Base-by-base conservation (phyloP, 768 basidiomycete genomes). In the Xerocomellus intermedius region DNA sequence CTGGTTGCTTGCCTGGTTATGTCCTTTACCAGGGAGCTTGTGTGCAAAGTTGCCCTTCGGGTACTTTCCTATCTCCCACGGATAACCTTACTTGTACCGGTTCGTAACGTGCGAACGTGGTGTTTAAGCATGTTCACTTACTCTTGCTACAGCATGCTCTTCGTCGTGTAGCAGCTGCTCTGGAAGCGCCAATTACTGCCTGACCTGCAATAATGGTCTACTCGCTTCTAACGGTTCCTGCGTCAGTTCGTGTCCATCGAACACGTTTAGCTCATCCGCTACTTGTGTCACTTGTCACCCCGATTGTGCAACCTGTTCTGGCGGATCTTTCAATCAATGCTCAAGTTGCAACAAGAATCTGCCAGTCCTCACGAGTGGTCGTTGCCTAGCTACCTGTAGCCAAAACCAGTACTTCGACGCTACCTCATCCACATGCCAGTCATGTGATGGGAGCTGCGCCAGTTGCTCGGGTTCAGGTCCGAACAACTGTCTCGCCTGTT, bases 301-400 rank as follows among this genome's bases (percentile, higher is more conserved):
- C 0, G 94, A 95, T 66, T 96, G 93, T 64, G 83, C 82, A 16
- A 84, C 87, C 2, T 96, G 94, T 71, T 83, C 84, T 22, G 91
- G 91, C n/a, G 63, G 80, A 21, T 81, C 84, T 0, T 91, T 91
- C 73, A 84, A 82, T 65, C 86, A 93, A 66, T 96, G 93, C 71
- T 78, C 83, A 8, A 81, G 81, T 45, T 94, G 92, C 64, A 77
- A 83, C 32, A 63, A 83, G 26, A 72, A 76, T 21, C 81, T 84
- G 0, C 92, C 91, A 0, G 89, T 93, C 37, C 82, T 86, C 43
- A 81, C 81, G 37, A 83, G 81, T 50, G 90, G 90, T 26, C 80
- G 91, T 49, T 94, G 91, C 68, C 78, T 93, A 10, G 80, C 87
- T 24, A 89, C 86, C 13, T 94, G 92, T 67, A 80, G 80, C 69